phyloP scores from a whole-genome alignment of 345 rosid genomes.

The Firmiana major region DNA sequence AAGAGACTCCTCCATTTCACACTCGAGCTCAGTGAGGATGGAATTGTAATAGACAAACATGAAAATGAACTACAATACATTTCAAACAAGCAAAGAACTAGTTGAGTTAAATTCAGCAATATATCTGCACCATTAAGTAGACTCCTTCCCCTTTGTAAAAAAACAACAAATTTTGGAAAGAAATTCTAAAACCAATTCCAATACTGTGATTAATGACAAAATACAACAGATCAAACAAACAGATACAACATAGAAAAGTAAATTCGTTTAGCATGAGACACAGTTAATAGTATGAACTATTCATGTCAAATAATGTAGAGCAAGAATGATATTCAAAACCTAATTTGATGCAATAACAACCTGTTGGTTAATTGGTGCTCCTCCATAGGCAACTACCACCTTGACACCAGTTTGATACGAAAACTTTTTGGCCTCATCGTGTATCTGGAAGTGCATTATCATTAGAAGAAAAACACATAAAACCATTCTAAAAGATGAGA shows the following conservation, averaged over 20 bases:
- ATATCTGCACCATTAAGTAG: neutral
- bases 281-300: neutral
- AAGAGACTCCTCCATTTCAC: neutral
- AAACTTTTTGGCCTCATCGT: slow-evolving; percentile 94
- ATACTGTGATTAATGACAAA: neutral
- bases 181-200: neutral
- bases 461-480: neutral
- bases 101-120: neutral
- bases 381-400: slow-evolving; percentile 98
- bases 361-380: slow-evolving; percentile 91
- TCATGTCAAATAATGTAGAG: neutral
- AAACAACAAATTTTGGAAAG: neutral
- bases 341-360: slow-evolving; percentile 27
- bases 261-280: slow-evolving; percentile 1
- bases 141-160: neutral
- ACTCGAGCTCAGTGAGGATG: neutral
- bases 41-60: neutral
- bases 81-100: neutral
- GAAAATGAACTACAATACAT: neutral
- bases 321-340: neutral
- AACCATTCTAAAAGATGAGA: slow-evolving; percentile 12
- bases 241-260: neutral
- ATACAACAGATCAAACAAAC: neutral
- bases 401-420: slow-evolving; percentile 95
- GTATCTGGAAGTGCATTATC: slow-evolving; percentile 55